Conservation (phyloP, 2,329 filamentous ascomycete genomes). For the Talaromyces pinophilus region DNA sequence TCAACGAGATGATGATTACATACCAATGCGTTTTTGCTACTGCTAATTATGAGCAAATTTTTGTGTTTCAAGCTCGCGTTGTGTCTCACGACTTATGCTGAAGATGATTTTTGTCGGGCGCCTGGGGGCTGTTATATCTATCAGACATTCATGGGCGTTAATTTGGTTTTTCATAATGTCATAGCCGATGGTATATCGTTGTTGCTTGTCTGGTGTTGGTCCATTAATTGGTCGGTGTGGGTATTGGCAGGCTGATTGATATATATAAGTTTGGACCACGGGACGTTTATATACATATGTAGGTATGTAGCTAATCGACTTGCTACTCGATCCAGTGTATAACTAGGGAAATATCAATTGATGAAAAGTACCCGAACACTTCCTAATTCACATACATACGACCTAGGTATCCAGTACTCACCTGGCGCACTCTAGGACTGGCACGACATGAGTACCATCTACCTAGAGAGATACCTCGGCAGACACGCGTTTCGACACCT, state of each 20-base stretch:
- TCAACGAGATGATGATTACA: conserved; percentile 15
- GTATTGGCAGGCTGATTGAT: not conserved
- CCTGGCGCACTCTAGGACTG: not conserved
- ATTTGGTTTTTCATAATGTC: not conserved
- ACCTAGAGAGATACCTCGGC: not conserved
- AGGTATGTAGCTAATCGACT: not conserved
- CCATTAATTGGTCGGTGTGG: not conserved
- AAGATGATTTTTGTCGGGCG: conserved; percentile 6
- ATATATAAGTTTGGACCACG: not conserved
- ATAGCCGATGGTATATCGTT: not conserved
- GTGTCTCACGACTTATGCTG: not conserved
- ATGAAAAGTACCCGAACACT: too few relatives aligned
- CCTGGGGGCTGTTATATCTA: conserved; percentile 1
- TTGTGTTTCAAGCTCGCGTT: not conserved
- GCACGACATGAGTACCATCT: not conserved
- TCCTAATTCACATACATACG: not conserved
- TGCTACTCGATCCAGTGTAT: not conserved
- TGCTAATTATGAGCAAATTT: not conserved
- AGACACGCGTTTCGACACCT: not conserved
- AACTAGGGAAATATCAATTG: not conserved
- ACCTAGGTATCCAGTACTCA: not conserved
- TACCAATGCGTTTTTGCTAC: not conserved
- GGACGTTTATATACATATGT: not conserved
- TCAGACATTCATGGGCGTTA: conserved; percentile 14
- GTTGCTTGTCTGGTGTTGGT: not conserved